phyloP scores from a whole-genome alignment of 2,329 filamentous ascomycete species.

The Fusarium torulosum region DNA sequence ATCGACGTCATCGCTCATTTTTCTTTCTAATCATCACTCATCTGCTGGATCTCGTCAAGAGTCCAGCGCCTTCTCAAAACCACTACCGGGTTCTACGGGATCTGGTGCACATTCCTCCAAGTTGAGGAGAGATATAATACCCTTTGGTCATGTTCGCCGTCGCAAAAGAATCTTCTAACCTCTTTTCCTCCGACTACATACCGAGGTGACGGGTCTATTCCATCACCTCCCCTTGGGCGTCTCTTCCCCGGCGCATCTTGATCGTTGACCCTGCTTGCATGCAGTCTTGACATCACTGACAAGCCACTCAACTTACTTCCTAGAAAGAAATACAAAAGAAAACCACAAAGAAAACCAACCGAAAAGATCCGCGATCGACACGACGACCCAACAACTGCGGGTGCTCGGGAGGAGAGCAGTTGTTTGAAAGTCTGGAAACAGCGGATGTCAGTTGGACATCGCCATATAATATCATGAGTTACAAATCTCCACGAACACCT shows the following conservation, averaged over 20 bases:
- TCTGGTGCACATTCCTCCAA: conserved; percentile 50
- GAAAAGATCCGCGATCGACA: conserved; percentile 20
- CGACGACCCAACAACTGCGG: conserved; percentile 39
- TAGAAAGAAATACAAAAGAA: conserved; percentile 50
- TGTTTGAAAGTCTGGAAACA: conserved; percentile 39
- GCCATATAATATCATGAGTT: conserved; percentile 56
- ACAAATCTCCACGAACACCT: conserved; percentile 56
- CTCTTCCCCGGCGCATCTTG: conserved; percentile 45
- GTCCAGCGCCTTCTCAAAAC: conserved; percentile 49
- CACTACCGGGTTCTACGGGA: conserved; percentile 47
- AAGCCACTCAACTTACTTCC: conserved; percentile 28
- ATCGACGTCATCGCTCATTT: conserved; percentile 50
- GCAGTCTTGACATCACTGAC: conserved; percentile 42
- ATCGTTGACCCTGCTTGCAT: conserved; percentile 43
- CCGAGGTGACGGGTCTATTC: conserved; percentile 69
- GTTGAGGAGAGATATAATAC: conserved; percentile 52
- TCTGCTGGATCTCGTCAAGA: conserved; percentile 48
- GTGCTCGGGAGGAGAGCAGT: conserved; percentile 49
- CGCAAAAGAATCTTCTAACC: conserved; percentile 66
- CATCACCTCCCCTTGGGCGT: conserved; percentile 62
- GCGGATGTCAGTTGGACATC: conserved; percentile 52
- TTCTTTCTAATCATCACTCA: conserved; percentile 20
- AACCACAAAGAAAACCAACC: conserved; percentile 49
- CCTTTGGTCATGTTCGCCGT: conserved; percentile 67
- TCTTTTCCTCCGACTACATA: conserved; percentile 71